phyloP scores from a whole-genome alignment of 2,329 filamentous ascomycete genomes.

The Leptographium lundbergii region DNA sequence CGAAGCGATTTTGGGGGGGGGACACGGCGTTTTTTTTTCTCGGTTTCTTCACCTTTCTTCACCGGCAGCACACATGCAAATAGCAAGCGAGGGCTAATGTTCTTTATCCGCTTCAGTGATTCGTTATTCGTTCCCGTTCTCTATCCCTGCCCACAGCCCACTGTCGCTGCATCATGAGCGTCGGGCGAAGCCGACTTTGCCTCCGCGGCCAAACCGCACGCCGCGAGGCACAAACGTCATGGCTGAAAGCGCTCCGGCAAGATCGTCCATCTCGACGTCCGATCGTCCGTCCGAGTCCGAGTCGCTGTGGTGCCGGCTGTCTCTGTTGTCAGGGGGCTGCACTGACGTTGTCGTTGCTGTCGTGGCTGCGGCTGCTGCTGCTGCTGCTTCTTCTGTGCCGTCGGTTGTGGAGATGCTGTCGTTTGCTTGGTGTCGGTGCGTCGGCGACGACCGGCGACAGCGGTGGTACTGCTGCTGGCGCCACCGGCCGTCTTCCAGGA shows the following conservation, averaged over 20 bases:
- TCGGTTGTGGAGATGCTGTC: not conserved
- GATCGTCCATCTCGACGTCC: constrained; percentile 37
- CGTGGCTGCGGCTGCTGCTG: not conserved
- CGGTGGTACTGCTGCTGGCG: constrained; percentile 16
- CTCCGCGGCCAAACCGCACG: constrained; percentile 49
- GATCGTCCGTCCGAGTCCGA: not conserved
- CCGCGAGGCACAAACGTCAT: constrained; percentile 58
- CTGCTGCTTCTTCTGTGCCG: not conserved
- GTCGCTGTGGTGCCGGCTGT: not conserved
- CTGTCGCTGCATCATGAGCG: constrained; percentile 18
- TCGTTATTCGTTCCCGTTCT: not conserved
- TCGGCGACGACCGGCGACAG: constrained; percentile 32
- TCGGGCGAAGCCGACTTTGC: constrained; percentile 40
- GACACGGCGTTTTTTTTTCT: not conserved
- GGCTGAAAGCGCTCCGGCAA: constrained; percentile 57
- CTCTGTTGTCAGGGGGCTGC: not conserved
- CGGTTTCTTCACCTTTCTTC: not conserved
- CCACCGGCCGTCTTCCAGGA: constrained; percentile 48
- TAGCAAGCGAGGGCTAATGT: not conserved
- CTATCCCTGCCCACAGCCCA: not conserved
- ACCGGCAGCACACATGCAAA: not conserved
- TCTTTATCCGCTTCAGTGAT: not conserved
- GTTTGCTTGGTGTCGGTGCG: constrained; percentile 11
- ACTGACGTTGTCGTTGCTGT: not conserved
- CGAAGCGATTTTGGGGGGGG: no score